Conservation (phyloP, 805 yeast genomes). For the Wickerhamiella sorbophila region DNA sequence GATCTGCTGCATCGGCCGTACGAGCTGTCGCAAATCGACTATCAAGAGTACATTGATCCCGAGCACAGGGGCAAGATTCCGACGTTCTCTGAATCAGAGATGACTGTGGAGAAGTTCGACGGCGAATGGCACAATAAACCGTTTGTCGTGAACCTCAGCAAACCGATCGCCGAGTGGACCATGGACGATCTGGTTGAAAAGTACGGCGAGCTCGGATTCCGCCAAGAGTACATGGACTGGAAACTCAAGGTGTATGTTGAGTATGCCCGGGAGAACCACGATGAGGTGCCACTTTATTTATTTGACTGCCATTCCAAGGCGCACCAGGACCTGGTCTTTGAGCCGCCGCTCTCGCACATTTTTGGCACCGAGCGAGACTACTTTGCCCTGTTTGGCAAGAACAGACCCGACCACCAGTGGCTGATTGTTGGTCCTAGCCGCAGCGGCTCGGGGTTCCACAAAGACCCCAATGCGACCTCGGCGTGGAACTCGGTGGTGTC, state of each 20-base stretch:
- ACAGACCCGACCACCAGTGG: constrained; percentile 87
- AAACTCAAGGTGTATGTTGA: constrained; percentile 43
- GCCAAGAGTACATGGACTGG: constrained; percentile 84
- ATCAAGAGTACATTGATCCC: constrained; percentile 33
- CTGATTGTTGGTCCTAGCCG: constrained; percentile 69
- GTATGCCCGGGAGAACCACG: constrained; percentile 47
- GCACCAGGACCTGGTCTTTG: constrained; percentile 43
- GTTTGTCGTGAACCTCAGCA: constrained; percentile 37
- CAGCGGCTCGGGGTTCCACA: constrained; percentile 82
- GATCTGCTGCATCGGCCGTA: constrained; percentile 73
- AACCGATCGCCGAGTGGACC: constrained; percentile 53
- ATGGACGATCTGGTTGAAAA: constrained; percentile 33
- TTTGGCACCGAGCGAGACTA: constrained; percentile 40
- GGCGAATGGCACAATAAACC: constrained; percentile 39
- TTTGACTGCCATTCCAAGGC: constrained; percentile 74
- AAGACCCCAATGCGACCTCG: constrained; percentile 79
- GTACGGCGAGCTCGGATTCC: constrained; percentile 49
- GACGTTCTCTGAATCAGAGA: constrained; percentile 25
- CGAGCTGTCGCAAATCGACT: constrained; percentile 63
- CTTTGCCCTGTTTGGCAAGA: constrained; percentile 38
- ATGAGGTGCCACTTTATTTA: constrained; percentile 73
- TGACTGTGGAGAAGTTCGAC: constrained; percentile 36
- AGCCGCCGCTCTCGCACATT: constrained; percentile 31
- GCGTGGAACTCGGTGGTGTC: constrained; percentile 78
- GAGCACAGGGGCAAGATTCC: constrained; percentile 30